Conservation (phyloP, 495 filamentous ascomycete species). For the Parathielavia appendiculata region DNA sequence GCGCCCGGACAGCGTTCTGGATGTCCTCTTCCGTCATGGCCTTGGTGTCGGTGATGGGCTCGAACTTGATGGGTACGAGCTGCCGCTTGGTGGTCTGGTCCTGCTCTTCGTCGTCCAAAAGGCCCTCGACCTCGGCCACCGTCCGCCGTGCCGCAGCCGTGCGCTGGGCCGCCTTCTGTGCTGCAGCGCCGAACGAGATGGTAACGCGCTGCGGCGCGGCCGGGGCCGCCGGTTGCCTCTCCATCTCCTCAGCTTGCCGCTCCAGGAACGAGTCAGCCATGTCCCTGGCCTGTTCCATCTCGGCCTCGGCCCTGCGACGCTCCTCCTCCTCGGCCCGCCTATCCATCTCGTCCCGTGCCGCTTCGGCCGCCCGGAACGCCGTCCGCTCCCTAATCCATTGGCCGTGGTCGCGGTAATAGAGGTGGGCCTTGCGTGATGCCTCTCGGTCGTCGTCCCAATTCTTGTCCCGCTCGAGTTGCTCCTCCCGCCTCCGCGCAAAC, state of each 20-base stretch:
- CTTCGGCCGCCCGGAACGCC: conserved; percentile 65
- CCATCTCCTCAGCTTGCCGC: conserved; percentile 79
- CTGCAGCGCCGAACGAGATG: conserved; percentile 83
- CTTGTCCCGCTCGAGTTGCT: conserved; percentile 64
- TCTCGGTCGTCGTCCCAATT: conserved; percentile 91
- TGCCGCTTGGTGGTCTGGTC: conserved; percentile 65
- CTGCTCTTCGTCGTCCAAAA: conserved; percentile 92
- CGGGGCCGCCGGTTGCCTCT: conserved; percentile 52
- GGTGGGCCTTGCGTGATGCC: conserved; percentile 61
- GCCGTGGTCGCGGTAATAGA: conserved; percentile 82
- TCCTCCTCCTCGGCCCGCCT: conserved; percentile 73
- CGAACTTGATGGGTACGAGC: conserved; percentile 89
- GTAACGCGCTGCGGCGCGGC: conserved; percentile 83
- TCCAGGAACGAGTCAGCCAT: conserved; percentile 94
- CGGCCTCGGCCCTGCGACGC: conserved; percentile 57
- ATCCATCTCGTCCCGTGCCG: conserved; percentile 72
- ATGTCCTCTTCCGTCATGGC: conserved; percentile 80
- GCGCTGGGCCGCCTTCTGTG: conserved; percentile 70
- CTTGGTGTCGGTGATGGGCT: conserved; percentile 61
- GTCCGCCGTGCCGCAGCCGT: conserved; percentile 65
- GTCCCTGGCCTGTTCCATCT: conserved; percentile 72
- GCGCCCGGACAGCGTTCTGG: conserved; percentile 66
- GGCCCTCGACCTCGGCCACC: conserved; percentile 85
- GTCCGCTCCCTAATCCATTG: conserved; percentile 81
- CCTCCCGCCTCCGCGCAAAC: conserved; percentile 46